Evolutionary conservation across 208 protist genomes (phyloP), one percentile per base, ranked within the genome.

Genomic region (Trypanosoma scelopori): DNA sequence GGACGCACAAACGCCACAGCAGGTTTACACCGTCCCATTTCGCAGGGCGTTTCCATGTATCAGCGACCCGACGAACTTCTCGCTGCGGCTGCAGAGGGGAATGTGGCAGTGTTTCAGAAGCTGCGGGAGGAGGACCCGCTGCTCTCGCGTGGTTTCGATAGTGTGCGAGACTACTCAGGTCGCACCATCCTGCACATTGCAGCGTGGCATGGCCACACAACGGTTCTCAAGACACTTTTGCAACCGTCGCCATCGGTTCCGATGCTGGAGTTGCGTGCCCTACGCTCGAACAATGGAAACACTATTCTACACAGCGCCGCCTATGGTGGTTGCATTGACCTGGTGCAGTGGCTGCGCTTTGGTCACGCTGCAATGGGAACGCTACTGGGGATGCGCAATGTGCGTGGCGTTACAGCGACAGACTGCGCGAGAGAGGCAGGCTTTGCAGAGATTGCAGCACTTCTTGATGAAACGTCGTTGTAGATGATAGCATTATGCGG

Each of bases 301-400:
- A 92, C 83, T 11, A 69, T 95, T 48, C 59, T 95, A 47, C 89
- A 95, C 76, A 78, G 76, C 16, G 84, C 89, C 9, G 89, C 84
- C 12, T 62, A 68, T 32, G 78, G 78, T 20, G 89, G 89, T 0
- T 76, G 81, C 63, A 69, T 41, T 6, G 76, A 74, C 22, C 78
- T 87, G 45, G 79, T 76, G 37, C 70, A 82, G 71, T 95, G 79
- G 78, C 73, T 95, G 49, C 79, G 79, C 23, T 86, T 87, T 71
- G 67, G 74, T 3, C 71, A 83, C 67, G 66, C 79, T 0, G 71
- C 75, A 1, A 78, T 76, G 5, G 74, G 71, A 35, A 59, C 69
- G 35, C 63, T 84, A 50, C 28, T 87, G 39, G 48, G 74, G 20
- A 48, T 82, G 64, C 69, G 53, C 22, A 90, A 91, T 55, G 41